These are phyloP conservation scores for Citrus sp. DNA, from an alignment of 345 rosid species.

Conservation along the genomic window DNA sequence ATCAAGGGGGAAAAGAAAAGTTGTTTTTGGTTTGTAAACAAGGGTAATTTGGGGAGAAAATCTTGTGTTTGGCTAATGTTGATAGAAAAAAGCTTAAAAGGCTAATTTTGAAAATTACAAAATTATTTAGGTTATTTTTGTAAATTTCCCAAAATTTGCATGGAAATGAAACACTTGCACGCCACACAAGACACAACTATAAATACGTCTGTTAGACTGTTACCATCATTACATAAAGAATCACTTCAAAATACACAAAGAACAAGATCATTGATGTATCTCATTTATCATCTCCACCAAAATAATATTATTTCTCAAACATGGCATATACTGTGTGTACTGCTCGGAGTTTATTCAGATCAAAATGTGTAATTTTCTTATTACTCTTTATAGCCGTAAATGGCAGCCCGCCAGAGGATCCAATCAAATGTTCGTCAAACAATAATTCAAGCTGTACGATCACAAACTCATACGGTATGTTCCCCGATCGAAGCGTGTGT, in stretches of 20 bases:
- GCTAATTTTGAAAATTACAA: too few species aligned
- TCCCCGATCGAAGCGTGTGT: slow-evolving; percentile 63
- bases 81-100: too few species aligned
- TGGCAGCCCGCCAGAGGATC: slow-evolving; percentile 63
- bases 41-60: too few species aligned
- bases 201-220: background rate
- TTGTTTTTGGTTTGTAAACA: too few species aligned
- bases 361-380: slow-evolving; percentile 13
- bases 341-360: slow-evolving; percentile 2
- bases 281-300: too few species aligned
- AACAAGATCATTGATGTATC: too few species aligned
- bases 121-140: too few species aligned
- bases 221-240: background rate
- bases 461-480: slow-evolving; percentile 62
- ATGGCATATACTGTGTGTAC: background rate
- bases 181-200: slow-evolving; percentile 14
- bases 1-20: too few species aligned
- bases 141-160: too few species aligned
- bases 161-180: background rate
- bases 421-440: slow-evolving; percentile 41
- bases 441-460: slow-evolving; percentile 47
- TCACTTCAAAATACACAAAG: background rate
- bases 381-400: slow-evolving; percentile 3
- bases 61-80: too few species aligned
- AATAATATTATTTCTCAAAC: background rate